Conservation (phyloP, 2,329 filamentous ascomycete genomes). For the Aspergillus sp. region DNA sequence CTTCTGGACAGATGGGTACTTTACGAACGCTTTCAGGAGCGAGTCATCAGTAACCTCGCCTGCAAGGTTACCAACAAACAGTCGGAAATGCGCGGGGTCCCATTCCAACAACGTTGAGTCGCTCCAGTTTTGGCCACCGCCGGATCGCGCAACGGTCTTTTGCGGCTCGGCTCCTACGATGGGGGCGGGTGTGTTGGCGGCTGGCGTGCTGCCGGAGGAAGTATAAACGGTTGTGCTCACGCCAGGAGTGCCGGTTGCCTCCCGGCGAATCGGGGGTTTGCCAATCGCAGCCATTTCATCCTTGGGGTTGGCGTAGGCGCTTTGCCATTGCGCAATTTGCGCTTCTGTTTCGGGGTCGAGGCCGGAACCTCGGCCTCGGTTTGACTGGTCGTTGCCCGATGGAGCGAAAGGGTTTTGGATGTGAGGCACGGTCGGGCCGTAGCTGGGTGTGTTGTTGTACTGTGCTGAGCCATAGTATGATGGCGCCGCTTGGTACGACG, state of each 20-base stretch:
- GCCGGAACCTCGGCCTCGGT: constrained; percentile 31
- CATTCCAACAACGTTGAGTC: constrained; percentile 88
- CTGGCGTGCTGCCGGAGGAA: constrained; percentile 29
- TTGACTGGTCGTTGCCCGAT: constrained; percentile 48
- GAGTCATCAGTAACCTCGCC: constrained; percentile 97
- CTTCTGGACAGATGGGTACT: constrained; percentile 86
- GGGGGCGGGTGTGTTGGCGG: constrained; percentile 44
- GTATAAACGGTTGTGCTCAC: constrained; percentile 44
- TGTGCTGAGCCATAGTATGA: constrained; percentile 48
- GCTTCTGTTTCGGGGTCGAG: constrained; percentile 80
- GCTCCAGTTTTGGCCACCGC: constrained; percentile 90
- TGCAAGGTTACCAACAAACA: constrained; percentile 95
- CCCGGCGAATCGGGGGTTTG: constrained; percentile 42
- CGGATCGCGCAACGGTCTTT: constrained; percentile 84
- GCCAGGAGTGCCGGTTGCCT: constrained; percentile 37
- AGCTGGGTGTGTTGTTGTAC: constrained; percentile 45
- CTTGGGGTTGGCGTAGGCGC: constrained; percentile 69
- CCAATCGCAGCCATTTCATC: constrained; percentile 48
- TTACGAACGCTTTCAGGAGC: constrained; percentile 86
- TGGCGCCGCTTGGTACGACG: constrained; percentile 31
- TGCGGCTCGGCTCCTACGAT: constrained; percentile 50
- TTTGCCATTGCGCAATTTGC: constrained; percentile 93
- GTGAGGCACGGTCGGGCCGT: constrained; percentile 60
- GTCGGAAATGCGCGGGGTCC: constrained; percentile 89
- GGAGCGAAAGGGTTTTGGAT: constrained; percentile 80